A percentile compares a stretch with the other conserved stretches of the same genome.
Conservation (phyloP, 163 green algal genomes). For the Chlamydomonas reinhardtii region DNA sequence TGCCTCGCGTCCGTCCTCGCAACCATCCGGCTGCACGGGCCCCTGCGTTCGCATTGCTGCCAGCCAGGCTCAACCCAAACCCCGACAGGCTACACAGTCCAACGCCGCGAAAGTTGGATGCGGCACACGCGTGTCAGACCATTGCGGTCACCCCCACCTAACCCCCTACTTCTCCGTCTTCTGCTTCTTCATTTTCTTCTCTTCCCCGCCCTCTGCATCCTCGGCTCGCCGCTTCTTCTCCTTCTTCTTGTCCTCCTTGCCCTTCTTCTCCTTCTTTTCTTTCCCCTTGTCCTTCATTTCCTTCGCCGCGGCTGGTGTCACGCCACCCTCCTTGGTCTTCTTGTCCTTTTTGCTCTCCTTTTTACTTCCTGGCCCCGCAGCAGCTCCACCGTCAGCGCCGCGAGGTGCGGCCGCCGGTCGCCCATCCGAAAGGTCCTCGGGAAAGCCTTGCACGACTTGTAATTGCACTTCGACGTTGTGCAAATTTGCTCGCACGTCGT, state of each 20-base stretch:
- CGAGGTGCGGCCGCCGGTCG: background rate
- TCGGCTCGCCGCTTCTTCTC: background rate
- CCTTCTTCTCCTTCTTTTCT: background rate
- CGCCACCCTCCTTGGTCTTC: too few relatives aligned
- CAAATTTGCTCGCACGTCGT: constrained; percentile 22
- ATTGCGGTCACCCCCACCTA: too few relatives aligned
- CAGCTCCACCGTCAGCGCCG: background rate
- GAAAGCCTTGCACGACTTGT: constrained; percentile 11
- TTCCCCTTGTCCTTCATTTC: background rate
- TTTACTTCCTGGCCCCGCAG: background rate
- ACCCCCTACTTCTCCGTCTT: background rate
- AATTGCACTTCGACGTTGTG: background rate
- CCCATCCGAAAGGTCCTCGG: background rate
- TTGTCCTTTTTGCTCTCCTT: background rate
- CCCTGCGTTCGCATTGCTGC: too few relatives aligned
- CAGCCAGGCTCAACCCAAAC: too few relatives aligned
- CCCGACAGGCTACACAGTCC: too few relatives aligned
- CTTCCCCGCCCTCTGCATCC: background rate
- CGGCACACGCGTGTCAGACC: too few relatives aligned
- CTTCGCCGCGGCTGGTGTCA: too few relatives aligned
- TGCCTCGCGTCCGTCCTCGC: too few relatives aligned
- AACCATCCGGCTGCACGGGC: too few relatives aligned
- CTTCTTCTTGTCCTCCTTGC: constrained; percentile 7
- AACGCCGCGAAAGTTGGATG: too few relatives aligned
- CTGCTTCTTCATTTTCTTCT: background rate